Conservation (phyloP, 305 asterid species). For the Salvia sclarea region DNA sequence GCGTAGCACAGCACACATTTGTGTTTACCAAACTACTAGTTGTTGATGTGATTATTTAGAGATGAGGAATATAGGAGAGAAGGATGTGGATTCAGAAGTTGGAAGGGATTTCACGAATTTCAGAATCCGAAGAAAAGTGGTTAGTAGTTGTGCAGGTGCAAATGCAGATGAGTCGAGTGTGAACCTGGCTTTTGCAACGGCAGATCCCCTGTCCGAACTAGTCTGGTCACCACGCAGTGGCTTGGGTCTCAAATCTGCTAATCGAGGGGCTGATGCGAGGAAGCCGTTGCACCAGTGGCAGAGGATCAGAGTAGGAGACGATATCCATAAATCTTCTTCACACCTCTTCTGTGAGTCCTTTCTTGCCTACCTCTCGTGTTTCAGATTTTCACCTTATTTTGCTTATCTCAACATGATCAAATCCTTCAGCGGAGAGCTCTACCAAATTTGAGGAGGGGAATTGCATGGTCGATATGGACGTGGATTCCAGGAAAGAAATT, state of each 20-base stretch:
- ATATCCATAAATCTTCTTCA: no score
- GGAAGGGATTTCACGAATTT: constrained; percentile 39
- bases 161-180: constrained; percentile 59
- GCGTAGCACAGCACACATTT: no score
- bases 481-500: constrained; percentile 32
- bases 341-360: no score
- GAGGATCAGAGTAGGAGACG: no score
- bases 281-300: constrained; percentile 51
- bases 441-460: constrained; percentile 18
- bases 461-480: constrained; percentile 23
- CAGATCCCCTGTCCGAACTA: constrained; percentile 68
- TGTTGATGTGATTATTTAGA: no score
- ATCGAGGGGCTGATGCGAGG: constrained; percentile 36
- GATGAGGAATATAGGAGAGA: constrained; percentile 41
- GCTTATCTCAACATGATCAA: no score
- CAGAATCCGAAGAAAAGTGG: constrained; percentile 30
- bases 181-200: constrained; percentile 49
- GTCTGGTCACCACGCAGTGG: constrained; percentile 75
- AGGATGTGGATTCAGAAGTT: constrained; percentile 43
- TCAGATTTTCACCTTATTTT: no score
- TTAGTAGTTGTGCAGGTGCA: constrained; percentile 74
- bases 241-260: constrained; percentile 55
- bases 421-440: constrained; percentile 30
- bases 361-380: no score
- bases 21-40: no score